Evolutionary conservation across 139 green algal genomes (phyloP).

Genomic region (Microglena sp.): DNA sequence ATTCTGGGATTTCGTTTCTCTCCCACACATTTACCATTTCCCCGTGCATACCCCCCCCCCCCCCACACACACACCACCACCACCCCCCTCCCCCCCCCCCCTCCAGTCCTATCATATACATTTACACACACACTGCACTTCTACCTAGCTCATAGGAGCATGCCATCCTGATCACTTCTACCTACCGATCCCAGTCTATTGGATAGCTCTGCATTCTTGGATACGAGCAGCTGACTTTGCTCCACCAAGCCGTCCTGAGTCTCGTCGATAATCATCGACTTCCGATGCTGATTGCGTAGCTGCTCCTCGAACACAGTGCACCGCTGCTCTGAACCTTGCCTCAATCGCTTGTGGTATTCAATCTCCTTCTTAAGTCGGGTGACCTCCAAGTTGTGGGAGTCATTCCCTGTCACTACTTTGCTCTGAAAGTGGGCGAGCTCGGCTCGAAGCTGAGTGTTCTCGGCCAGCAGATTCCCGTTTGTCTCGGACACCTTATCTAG

Average conservation of each 20-base stretch:
- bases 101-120: slow-evolving; percentile 2
- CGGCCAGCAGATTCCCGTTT: no score
- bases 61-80: no score
- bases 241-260: slow-evolving; percentile 21
- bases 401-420: no score
- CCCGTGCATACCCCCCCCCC: no score
- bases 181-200: slow-evolving; percentile 15
- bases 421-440: no score
- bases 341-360: slow-evolving; percentile 28
- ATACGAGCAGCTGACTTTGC: slow-evolving; percentile 22
- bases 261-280: slow-evolving; percentile 19
- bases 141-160: background rate
- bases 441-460: no score
- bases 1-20: background rate
- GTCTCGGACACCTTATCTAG: no score
- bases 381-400: slow-evolving; percentile 18
- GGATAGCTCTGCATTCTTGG: slow-evolving; percentile 22
- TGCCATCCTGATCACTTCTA: background rate
- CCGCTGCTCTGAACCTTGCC: slow-evolving; percentile 18
- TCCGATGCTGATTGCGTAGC: background rate
- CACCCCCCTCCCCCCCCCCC: background rate
- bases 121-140: slow-evolving; percentile 1
- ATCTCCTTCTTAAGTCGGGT: slow-evolving; percentile 20
- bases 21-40: background rate
- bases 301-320: slow-evolving; percentile 17